These are phyloP conservation scores for Hapsidospora chrysogenum DNA, from an alignment of 495 filamentous ascomycete species.

Conservation along the genomic window DNA sequence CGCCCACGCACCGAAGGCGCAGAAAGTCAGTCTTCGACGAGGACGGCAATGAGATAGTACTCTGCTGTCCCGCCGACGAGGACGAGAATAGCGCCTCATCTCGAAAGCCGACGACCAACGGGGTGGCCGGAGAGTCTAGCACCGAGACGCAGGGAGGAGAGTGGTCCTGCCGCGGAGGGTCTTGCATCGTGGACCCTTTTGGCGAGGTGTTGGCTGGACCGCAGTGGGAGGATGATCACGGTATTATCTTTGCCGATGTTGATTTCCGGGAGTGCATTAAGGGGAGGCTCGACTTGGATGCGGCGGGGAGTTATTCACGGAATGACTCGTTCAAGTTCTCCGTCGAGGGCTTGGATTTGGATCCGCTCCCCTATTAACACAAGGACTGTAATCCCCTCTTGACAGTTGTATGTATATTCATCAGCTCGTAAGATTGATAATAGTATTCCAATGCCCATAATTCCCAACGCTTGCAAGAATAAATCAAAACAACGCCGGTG, in stretches of 20 bases:
- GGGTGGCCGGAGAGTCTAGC: not conserved
- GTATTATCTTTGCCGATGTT: constrained; percentile 27
- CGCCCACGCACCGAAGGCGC: not conserved
- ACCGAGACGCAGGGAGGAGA: constrained; percentile 3
- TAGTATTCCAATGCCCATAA: too few species aligned
- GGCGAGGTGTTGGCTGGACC: constrained; percentile 67
- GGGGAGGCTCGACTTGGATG: constrained; percentile 45
- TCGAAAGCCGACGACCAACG: not conserved
- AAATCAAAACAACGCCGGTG: not conserved
- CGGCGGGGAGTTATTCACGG: constrained; percentile 62
- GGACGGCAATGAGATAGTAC: constrained; percentile 18
- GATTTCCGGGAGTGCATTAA: constrained; percentile 35
- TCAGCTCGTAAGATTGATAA: too few species aligned
- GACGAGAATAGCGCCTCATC: not conserved
- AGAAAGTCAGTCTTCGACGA: constrained; percentile 15
- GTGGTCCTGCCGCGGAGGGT: constrained; percentile 57
- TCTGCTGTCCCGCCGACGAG: constrained; percentile 3
- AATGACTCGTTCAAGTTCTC: constrained; percentile 68
- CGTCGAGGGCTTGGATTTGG: constrained; percentile 56
- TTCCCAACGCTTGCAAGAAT: too few species aligned
- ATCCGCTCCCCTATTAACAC: constrained; percentile 44
- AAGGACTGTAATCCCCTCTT: too few species aligned
- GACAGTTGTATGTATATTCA: too few species aligned
- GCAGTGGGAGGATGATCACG: constrained; percentile 59
- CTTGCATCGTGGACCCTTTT: constrained; percentile 62